phyloP scores from a whole-genome alignment of 441 rosid genomes.

The Euphorbia celastroides region DNA sequence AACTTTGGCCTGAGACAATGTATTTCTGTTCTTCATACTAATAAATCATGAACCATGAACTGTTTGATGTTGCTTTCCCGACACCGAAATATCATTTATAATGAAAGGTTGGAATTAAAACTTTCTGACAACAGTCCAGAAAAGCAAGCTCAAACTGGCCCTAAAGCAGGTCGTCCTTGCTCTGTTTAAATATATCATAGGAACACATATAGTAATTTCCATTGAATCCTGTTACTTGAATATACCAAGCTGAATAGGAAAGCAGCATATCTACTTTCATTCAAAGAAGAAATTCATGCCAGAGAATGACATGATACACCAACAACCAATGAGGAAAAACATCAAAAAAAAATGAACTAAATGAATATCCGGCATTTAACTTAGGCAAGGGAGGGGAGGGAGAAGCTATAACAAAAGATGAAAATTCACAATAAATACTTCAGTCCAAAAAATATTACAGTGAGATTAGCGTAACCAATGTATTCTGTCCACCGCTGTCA shows the following conservation, averaged over 20 bases:
- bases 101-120: too few relatives aligned
- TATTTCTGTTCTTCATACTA: too few relatives aligned
- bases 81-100: too few relatives aligned
- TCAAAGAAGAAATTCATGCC: neutral
- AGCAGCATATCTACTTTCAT: neutral
- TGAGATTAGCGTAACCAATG: conserved; percentile 30
- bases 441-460: conserved; percentile 38
- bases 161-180: too few relatives aligned
- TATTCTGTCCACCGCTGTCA: conserved; percentile 33
- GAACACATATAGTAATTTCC: neutral
- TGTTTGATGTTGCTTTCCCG: too few relatives aligned
- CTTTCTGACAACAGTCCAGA: too few relatives aligned
- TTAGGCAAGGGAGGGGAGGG: conserved; percentile 6
- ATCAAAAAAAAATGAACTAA: neutral
- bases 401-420: conserved; percentile 2
- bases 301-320: neutral
- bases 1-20: too few relatives aligned
- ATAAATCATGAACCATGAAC: too few relatives aligned
- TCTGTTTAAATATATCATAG: too few relatives aligned
- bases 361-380: conserved; percentile 1
- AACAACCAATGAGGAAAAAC: conserved; percentile 6
- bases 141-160: too few relatives aligned
- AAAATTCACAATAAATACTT: conserved; percentile 32
- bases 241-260: neutral
- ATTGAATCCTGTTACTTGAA: neutral